Conservation (phyloP, 148 eudicot species). For the Chenopodium berlandieri region DNA sequence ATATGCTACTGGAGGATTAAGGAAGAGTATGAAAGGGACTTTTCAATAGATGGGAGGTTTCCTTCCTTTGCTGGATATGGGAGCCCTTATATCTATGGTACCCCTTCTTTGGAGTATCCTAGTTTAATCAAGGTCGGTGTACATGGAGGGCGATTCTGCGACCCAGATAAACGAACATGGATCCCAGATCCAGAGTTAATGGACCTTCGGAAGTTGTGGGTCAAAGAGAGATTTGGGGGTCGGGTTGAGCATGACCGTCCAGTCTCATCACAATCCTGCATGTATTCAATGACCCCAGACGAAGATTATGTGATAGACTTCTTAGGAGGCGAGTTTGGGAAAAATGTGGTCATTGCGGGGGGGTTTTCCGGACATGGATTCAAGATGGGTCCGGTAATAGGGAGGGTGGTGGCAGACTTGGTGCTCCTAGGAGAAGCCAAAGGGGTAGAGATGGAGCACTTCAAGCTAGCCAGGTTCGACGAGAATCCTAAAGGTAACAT, state of each 20-base stretch:
- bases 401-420: conserved; percentile 61
- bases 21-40: conserved; percentile 47
- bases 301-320: conserved; percentile 82
- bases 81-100: conserved; percentile 70
- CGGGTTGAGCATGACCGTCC: conserved; percentile 49
- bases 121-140: conserved; percentile 63
- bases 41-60: conserved; percentile 47
- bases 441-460: conserved; percentile 53
- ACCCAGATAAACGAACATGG: conserved; percentile 72
- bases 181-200: conserved; percentile 16
- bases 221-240: conserved; percentile 48
- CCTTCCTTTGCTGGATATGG: conserved; percentile 86
- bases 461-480: conserved; percentile 63
- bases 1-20: conserved; percentile 70
- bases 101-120: conserved; percentile 81
- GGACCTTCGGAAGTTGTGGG: conserved; percentile 49
- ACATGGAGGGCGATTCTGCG: conserved; percentile 65
- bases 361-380: conserved; percentile 98
- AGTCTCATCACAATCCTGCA: conserved; percentile 58
- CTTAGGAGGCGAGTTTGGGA: conserved; percentile 71
- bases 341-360: conserved; percentile 74
- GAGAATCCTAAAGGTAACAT: conserved; percentile 58
- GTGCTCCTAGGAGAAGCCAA: conserved; percentile 44
- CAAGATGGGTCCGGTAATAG: conserved; percentile 87
- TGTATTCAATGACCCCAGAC: conserved; percentile 93